Evolutionary conservation across 2,329 filamentous ascomycete genomes (phyloP).

Genomic region (Fusarium agapanthi): DNA sequence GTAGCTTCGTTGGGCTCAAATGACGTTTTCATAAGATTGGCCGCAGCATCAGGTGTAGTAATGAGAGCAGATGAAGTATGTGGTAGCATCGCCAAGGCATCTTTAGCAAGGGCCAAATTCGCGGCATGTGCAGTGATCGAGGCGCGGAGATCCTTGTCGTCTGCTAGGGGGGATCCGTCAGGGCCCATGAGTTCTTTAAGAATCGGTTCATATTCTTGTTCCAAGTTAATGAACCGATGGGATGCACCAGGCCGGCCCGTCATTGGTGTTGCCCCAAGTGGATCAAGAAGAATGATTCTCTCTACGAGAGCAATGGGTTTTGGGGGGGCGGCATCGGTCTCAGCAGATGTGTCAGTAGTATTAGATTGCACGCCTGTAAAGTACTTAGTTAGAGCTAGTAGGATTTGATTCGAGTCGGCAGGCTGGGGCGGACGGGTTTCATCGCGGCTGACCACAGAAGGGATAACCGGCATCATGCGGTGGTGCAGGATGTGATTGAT

Average conservation of each 20-base stretch:
- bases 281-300: constrained; percentile 87
- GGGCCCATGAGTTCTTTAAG: constrained; percentile 64
- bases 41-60: constrained; percentile 85
- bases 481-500: constrained; percentile 46
- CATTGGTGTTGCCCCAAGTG: constrained; percentile 84
- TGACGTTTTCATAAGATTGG: constrained; percentile 55
- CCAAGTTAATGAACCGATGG: constrained; percentile 82
- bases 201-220: constrained; percentile 84
- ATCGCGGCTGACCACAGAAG: constrained; percentile 53
- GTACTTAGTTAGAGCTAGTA: constrained; percentile 80
- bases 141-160: constrained; percentile 45
- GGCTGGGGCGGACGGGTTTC: constrained; percentile 51
- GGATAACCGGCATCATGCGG: constrained; percentile 50
- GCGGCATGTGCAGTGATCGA: constrained; percentile 61
- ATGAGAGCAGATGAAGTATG: constrained; percentile 87
- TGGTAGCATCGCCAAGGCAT: constrained; percentile 79
- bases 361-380: constrained; percentile 72
- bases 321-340: constrained; percentile 49
- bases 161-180: constrained; percentile 40
- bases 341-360: not conserved
- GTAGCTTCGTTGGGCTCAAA: constrained; percentile 41
- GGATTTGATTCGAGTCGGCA: constrained; percentile 65
- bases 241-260: constrained; percentile 49
- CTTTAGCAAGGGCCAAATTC: constrained; percentile 78
- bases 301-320: constrained; percentile 73